Evolutionary conservation across 2,329 filamentous ascomycete genomes (phyloP), one percentile per base, ranked within the genome.

Genomic region (Apiospora hydei): DNA sequence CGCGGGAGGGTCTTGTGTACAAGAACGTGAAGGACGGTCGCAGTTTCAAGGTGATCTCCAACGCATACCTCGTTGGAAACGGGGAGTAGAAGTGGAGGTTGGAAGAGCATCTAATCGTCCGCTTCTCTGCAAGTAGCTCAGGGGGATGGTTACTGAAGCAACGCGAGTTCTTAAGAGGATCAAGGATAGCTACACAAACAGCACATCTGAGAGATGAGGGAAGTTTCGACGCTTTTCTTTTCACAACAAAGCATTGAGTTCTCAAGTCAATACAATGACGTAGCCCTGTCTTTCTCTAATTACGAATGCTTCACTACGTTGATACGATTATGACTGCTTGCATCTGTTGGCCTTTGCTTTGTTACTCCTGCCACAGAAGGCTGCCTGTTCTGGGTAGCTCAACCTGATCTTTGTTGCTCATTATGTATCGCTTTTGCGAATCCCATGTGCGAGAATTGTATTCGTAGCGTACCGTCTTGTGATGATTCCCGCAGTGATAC

Each of bases 1-100:
- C 73, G 0, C 71, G 78, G 18, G 80, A 82, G 73, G 80, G 80
- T 0, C 72, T 80, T 10, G 76, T 82, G 0, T 78, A 81, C 69
- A 80, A 77, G 68, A 71, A 72, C 13, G 18, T 70, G 14, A 41
- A 71, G 34, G 73, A 67, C 13, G 47, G 38, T 1, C 68, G 71
- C 18, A 51, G 44, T n/a, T 79, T 81, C 75, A 82, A 81, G 74
- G 78, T 76, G 44, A 80, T 81, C 51, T 77, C 79, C 8, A 80
- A 80, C 69, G 67, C 72, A 1, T 82, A 78, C 77, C 72, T 81
- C 34, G 64, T 78, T 3, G 21, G 34, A 41, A 24, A n/a, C 21
- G 34, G 57, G n/a, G 57, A 41, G 18, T 64, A 41, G 21, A 64
- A 11, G 18, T 18, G 8, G 34, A 3, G 2, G 3, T 30, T 1